phyloP scores from a whole-genome alignment of 2,329 filamentous ascomycete genomes.

The Colletotrichum sp. region DNA sequence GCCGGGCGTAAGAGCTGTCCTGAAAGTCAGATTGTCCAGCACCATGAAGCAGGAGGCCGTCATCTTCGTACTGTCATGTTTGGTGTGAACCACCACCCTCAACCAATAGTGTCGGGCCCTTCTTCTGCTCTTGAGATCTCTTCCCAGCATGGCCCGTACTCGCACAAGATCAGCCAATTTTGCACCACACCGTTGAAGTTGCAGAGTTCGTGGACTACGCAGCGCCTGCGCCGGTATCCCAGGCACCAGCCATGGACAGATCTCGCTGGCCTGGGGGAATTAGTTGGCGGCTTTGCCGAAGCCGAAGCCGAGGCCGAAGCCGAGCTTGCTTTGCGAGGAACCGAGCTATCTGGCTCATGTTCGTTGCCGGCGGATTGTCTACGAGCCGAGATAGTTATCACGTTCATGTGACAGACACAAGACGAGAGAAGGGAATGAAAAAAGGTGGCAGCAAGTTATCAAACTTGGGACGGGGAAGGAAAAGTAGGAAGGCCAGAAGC shows the following conservation, averaged over 20 bases:
- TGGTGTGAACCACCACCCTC: background rate
- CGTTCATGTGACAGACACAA: background rate
- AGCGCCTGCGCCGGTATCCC: background rate
- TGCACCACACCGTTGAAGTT: background rate
- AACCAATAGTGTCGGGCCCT: background rate
- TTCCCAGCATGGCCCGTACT: background rate
- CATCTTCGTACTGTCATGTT: background rate
- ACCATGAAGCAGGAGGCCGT: background rate
- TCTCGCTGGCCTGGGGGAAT: background rate
- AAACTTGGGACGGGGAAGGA: background rate
- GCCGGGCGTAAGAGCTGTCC: background rate
- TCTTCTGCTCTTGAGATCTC: background rate
- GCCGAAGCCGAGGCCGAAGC: background rate
- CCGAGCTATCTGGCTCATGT: background rate
- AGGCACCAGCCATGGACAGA: background rate
- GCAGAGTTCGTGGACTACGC: background rate
- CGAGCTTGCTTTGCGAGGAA: background rate
- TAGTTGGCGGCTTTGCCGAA: background rate
- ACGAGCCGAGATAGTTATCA: background rate
- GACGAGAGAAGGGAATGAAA: background rate
- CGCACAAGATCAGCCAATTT: background rate
- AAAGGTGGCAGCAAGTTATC: background rate
- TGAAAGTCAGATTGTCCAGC: background rate
- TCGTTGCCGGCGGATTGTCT: background rate
- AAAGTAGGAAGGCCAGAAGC: background rate